Base-by-base conservation (phyloP, 1,139 yeast genomes). In the Hyphopichia fennica region DNA sequence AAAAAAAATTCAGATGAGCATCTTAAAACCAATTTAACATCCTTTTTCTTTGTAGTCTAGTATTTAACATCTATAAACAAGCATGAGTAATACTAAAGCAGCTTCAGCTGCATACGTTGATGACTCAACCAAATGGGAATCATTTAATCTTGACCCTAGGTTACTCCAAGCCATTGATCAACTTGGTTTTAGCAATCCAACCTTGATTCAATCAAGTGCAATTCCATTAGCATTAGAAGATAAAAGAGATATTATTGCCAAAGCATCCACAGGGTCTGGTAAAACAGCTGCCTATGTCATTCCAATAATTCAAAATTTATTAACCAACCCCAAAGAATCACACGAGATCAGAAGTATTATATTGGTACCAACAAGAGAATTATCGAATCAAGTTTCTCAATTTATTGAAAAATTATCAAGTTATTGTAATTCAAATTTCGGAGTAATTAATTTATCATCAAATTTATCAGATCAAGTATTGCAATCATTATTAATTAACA, bases 211-310 rank as follows among this genome's bases (percentile, higher is more conserved):
- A 67, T 81, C 95, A 7, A 84, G 83, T 62, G 89, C 96, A n/a
- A 88, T 93, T 45, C 96, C 96, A 27, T 69, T 93, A 42, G 96
- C 98, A 1, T 66, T 93, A 42, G 87, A 88, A 52, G 95, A 87
- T 52, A 85, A 84, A 56, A 81, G 90, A 64, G 96, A 89, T 59
- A 84, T 89, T 49, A 84, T 89, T 31, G 96, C 96, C 25, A 81
- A 87, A 55, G 96, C 96, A 15, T 81, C 87, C 32, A 89, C 96
- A 1, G 96, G 96, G 7, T 85, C 95, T 3, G 96, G 96, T 50
- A 89, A 89, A 61, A 89, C 96, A 0, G 86, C 86, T 18, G 95
- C 96, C 1, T 89, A 88, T 58, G 63, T 82, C 48, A 75, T 89
- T 37, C 96, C 96, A 4, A 83, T 89, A 15, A 63, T 89, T 31